These are phyloP conservation scores for Solioccasus polychromus DNA, from an alignment of 768 basidiomycete genomes.

Conservation along the genomic window DNA sequence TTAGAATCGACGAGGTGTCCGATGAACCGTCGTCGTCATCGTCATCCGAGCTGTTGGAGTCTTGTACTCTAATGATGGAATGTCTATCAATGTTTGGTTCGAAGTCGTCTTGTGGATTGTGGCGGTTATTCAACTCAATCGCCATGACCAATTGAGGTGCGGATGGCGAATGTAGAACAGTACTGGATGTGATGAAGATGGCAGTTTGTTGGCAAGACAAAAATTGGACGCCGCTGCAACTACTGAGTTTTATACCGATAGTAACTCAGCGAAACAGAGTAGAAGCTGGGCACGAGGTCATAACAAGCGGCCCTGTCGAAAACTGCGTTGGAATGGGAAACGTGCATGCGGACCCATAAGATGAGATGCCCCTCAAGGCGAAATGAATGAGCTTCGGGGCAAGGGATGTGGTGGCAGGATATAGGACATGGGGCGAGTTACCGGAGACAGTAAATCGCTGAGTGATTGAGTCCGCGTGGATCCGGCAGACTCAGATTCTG, in stretches of 20 bases:
- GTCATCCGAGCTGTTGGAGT: slow-evolving; percentile 14
- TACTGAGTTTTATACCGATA: slow-evolving; percentile 39
- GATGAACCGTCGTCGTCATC: slow-evolving; percentile 38
- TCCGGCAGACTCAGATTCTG: slow-evolving; percentile 19
- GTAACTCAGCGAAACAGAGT: slow-evolving; percentile 39
- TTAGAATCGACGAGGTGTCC: slow-evolving; percentile 42
- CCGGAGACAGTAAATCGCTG: slow-evolving; percentile 21
- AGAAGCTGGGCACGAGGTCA: slow-evolving; percentile 37
- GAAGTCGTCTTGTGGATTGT: slow-evolving; percentile 20
- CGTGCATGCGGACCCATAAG: slow-evolving; percentile 9
- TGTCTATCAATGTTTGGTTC: slow-evolving; percentile 8
- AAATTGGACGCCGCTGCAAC: slow-evolving; percentile 38
- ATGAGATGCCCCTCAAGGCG: slow-evolving; percentile 15
- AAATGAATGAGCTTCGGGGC: slow-evolving; percentile 10
- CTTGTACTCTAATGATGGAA: slow-evolving; percentile 9
- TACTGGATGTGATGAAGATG: slow-evolving; percentile 28
- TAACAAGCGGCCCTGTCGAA: slow-evolving; percentile 33
- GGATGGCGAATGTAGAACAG: slow-evolving; percentile 7
- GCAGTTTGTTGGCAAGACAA: slow-evolving; percentile 35
- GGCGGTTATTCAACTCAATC: slow-evolving; percentile 25
- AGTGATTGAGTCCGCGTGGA: slow-evolving; percentile 27
- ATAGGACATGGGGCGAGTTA: slow-evolving; percentile 3
- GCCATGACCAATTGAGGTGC: slow-evolving; percentile 22
- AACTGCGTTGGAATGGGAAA: slow-evolving; percentile 25
- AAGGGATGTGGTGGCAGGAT: slow-evolving; percentile 7